These are phyloP conservation scores for Colletotrichum sp. DNA, from an alignment of 2,329 filamentous ascomycete species.

Conservation along the genomic window DNA sequence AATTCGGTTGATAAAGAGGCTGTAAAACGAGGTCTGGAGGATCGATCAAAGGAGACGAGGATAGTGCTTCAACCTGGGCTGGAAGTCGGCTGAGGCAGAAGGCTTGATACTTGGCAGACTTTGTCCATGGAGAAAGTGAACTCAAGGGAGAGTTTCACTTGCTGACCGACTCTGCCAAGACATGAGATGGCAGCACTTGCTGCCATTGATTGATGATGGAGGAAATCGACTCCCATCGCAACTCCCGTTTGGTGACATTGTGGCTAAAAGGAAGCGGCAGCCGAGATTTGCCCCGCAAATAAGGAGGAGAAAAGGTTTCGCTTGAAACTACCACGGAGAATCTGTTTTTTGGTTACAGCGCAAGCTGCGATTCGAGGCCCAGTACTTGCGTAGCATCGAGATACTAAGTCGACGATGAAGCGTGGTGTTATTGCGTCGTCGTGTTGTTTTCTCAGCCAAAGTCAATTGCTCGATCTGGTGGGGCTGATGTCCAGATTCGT, in stretches of 20 bases:
- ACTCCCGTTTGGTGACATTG: background rate
- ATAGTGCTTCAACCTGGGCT: background rate
- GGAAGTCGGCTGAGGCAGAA: background rate
- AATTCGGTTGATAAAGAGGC: background rate
- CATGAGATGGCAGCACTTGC: background rate
- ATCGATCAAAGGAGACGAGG: background rate
- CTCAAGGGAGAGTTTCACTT: background rate
- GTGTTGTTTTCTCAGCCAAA: background rate
- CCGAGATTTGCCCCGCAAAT: background rate
- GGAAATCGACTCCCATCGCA: background rate
- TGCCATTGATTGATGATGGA: rapidly evolving
- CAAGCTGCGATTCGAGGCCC: too few relatives aligned
- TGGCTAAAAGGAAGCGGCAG: background rate
- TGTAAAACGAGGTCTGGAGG: background rate
- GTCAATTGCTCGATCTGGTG: background rate
- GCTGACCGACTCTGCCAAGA: background rate
- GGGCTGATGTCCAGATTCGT: background rate
- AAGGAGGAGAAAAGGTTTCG: background rate
- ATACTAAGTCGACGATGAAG: background rate
- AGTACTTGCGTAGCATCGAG: background rate
- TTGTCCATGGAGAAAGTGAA: background rate
- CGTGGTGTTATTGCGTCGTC: rapidly evolving
- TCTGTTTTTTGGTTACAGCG: rapidly evolving
- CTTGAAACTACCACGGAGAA: background rate
- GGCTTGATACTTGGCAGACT: background rate